These are phyloP conservation scores for Neocucurbitaria cava DNA, from an alignment of 2,329 filamentous ascomycete genomes.

Conservation along the genomic window DNA sequence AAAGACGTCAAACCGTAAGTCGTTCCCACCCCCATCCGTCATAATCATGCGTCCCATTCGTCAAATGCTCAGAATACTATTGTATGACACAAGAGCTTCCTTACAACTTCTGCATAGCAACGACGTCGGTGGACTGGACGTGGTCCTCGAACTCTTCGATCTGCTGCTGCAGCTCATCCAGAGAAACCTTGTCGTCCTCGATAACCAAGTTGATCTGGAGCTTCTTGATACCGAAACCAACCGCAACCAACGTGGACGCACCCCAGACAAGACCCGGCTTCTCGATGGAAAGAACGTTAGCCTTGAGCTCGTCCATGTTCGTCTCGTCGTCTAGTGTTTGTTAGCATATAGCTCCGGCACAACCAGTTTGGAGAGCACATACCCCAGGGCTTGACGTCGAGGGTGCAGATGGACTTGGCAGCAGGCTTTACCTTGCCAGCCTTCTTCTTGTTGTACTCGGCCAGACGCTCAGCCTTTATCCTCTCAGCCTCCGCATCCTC, in stretches of 20 bases:
- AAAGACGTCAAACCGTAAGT: conserved; percentile 41
- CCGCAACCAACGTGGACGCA: conserved; percentile 83
- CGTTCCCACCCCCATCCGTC: conserved; percentile 29
- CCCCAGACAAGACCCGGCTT: conserved; percentile 97
- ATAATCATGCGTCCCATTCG: conserved; percentile 25
- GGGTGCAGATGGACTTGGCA: conserved; percentile 94
- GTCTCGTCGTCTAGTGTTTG: conserved; percentile 80
- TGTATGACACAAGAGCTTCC: conserved; percentile 13
- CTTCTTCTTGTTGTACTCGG: conserved; percentile 97
- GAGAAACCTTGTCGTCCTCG: conserved; percentile 94
- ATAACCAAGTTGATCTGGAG: conserved; percentile 98
- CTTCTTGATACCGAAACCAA: conserved; percentile 99
- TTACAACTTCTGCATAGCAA: conserved; percentile 59
- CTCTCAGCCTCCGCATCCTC: conserved; percentile 74
- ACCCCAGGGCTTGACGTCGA: conserved; percentile 99
- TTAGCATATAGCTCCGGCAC: conserved; percentile 23
- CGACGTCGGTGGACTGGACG: conserved; percentile 94
- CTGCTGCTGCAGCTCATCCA: conserved; percentile 84
- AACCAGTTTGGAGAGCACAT: conserved; percentile 53
- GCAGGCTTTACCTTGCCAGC: conserved; percentile 87
- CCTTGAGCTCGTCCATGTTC: conserved; percentile 83
- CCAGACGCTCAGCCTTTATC: conserved; percentile 87
- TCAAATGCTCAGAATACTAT: conserved; percentile 14
- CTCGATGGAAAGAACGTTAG: conserved; percentile 80
- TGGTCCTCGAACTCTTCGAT: conserved; percentile 90